phyloP scores from a whole-genome alignment of 1,284 basidiomycete species.

The Kwoniella shivajii region DNA sequence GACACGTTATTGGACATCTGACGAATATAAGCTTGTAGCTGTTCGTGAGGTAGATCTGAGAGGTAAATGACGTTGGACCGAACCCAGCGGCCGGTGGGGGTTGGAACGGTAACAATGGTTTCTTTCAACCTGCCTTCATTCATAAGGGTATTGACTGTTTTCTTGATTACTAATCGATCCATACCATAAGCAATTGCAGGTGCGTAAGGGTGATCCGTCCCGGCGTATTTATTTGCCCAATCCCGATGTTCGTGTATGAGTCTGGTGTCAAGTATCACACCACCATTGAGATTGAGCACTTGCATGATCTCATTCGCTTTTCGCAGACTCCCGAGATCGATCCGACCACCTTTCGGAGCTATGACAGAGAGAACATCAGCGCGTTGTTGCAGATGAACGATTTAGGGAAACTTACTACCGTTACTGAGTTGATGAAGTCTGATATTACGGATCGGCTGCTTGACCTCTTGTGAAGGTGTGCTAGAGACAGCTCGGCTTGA shows the following conservation, averaged over 20 bases:
- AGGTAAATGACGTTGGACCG: slow-evolving; percentile 28
- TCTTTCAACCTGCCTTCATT: slow-evolving; percentile 34
- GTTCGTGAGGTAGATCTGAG: slow-evolving; percentile 21
- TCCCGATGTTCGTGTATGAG: slow-evolving; percentile 29
- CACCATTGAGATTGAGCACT: slow-evolving; percentile 34
- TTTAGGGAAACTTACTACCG: neutral
- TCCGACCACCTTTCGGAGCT: slow-evolving; percentile 13
- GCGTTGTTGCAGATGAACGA: neutral
- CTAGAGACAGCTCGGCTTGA: too few relatives aligned
- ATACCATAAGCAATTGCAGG: slow-evolving; percentile 34
- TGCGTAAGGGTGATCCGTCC: slow-evolving; percentile 40
- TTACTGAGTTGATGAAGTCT: neutral
- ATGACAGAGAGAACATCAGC: neutral
- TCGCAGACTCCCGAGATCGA: slow-evolving; percentile 36
- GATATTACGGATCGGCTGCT: neutral
- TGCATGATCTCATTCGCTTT: slow-evolving; percentile 38
- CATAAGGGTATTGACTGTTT: slow-evolving; percentile 23
- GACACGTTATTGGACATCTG: slow-evolving; percentile 14
- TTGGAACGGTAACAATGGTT: slow-evolving; percentile 36
- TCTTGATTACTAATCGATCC: slow-evolving; percentile 40
- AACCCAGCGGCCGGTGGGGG: slow-evolving; percentile 40
- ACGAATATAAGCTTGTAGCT: slow-evolving; percentile 34
- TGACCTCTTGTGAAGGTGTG: neutral
- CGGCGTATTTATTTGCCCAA: slow-evolving; percentile 40
- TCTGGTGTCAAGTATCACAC: slow-evolving; percentile 28